Conservation (phyloP, 129 eudicot species). For the Lactuca saligna region DNA sequence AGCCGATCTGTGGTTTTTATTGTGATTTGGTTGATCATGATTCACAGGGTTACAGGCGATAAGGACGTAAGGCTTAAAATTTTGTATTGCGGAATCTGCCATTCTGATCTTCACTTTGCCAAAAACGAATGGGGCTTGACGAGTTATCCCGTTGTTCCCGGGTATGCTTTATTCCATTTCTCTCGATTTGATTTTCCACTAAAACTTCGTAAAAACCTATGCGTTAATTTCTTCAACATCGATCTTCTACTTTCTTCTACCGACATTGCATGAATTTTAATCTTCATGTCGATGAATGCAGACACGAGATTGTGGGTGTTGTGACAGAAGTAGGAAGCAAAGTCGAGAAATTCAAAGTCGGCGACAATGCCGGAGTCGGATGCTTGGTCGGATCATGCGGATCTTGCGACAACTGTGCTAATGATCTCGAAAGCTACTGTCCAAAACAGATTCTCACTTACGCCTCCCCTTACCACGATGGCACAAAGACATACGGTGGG, state of each 20-base stretch:
- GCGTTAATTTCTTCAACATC: no score
- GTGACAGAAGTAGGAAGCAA: conserved; percentile 53
- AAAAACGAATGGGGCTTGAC: conserved; percentile 63
- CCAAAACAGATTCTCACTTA: conserved; percentile 39
- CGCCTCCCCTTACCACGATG: conserved; percentile 34
- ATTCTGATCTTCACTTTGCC: conserved; percentile 49
- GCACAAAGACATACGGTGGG: conserved; percentile 57
- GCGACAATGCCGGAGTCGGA: conserved; percentile 66
- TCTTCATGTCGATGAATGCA: conserved; percentile 15
- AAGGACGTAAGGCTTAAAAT: conserved; percentile 60
- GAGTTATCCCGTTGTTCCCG: conserved; percentile 53
- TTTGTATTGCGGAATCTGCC: conserved; percentile 66
- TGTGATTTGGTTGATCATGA: background rate
- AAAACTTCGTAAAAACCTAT: background rate
- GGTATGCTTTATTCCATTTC: conserved; percentile 26
- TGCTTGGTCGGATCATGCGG: conserved; percentile 57
- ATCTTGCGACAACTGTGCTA: conserved; percentile 41
- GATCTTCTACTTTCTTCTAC: no score
- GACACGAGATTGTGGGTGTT: conserved; percentile 61
- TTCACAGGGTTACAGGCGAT: conserved; percentile 54
- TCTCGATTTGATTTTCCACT: background rate
- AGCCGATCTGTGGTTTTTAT: background rate
- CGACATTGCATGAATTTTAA: background rate
- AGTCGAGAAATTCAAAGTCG: conserved; percentile 50
- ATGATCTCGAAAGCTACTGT: conserved; percentile 55